A percentile compares a stretch with the other conserved stretches of the same genome.
These are phyloP conservation scores for Telopea speciosissima DNA, from an alignment of 177 flowering plant species.

Conservation along the genomic window DNA sequence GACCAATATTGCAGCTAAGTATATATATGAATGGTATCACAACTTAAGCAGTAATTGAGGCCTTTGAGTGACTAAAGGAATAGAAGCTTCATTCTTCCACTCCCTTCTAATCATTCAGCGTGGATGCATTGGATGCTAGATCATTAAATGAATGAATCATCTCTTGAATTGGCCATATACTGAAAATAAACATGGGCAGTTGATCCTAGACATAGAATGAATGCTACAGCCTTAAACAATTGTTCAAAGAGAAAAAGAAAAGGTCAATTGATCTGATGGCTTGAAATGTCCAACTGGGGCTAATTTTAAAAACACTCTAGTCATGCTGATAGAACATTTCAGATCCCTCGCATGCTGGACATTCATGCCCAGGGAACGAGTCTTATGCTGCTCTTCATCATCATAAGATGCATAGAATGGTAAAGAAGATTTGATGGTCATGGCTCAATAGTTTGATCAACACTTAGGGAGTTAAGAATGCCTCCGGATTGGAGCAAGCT, in stretches of 20 bases:
- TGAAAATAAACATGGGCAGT: neutral
- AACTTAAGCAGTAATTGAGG: neutral
- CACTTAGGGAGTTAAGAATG: neutral
- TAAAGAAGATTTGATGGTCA: neutral
- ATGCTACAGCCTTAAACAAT: neutral
- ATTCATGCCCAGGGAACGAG: neutral
- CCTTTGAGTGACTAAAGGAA: neutral
- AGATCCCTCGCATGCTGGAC: neutral
- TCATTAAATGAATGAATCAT: neutral
- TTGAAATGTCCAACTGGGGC: neutral
- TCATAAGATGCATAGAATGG: neutral
- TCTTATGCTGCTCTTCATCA: neutral
- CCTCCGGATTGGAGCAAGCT: neutral
- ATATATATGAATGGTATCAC: neutral
- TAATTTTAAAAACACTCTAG: neutral
- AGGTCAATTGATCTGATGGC: neutral
- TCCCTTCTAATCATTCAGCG: neutral
- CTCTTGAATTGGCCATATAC: neutral
- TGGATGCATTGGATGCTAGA: neutral
- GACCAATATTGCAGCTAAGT: neutral
- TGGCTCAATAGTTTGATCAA: neutral
- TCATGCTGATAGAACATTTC: neutral
- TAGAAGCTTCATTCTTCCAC: neutral
- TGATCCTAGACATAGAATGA: neutral
- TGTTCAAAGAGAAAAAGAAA: neutral